Base-by-base conservation (phyloP, 176 grass and related monocot genomes). In the Otatea glauca region DNA sequence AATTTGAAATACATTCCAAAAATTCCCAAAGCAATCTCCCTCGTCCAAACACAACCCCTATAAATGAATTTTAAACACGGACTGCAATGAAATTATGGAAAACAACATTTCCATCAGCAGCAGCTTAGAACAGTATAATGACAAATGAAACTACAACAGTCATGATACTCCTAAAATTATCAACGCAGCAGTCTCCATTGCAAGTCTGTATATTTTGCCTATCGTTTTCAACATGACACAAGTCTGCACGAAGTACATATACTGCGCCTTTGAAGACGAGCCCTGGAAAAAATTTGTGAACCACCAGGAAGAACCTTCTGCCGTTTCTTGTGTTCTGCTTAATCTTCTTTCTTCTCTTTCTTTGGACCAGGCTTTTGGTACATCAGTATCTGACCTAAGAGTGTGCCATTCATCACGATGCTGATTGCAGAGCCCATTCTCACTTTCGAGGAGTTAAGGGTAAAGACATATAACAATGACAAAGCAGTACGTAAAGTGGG, bases 271-370 rank as follows among this genome's bases (percentile, higher is more conserved):
- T 81, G 56, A 79, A 39, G 25, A 74, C 59, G 50, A 66, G 20
- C 10, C 50, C 42, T 66, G 38, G 35, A 77, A 66, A 14, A 85
- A 38, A 78, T 75, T 9, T 35, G 37, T 60, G 66, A 73, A 73
- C 24, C 59, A 49, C n/a, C 16, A 34, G 11, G 4, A 90, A 47
- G 38, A 83, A 71, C 45, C 37, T 70, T 49, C 41, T 49, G 79
- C 24, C 4, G 9, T n/a, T 72, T 63, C 54, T 73, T 20, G 10
- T 16, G 3, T 37, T 29, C 14, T 17, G 62, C 55, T 95, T 84
- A 98, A 65, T 95, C 88, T 55, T 74, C 73, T 85, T 99, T 94
- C 96, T 95, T 98, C 76, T 91, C 89, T 78, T 95, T 92, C 89
- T 95, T 96, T 6, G 74, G 77, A 29, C 9, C 23, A 1, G 88